These are phyloP conservation scores for Eucalyptus cladocalyx DNA, from an alignment of 345 rosid species.

Conservation along the genomic window DNA sequence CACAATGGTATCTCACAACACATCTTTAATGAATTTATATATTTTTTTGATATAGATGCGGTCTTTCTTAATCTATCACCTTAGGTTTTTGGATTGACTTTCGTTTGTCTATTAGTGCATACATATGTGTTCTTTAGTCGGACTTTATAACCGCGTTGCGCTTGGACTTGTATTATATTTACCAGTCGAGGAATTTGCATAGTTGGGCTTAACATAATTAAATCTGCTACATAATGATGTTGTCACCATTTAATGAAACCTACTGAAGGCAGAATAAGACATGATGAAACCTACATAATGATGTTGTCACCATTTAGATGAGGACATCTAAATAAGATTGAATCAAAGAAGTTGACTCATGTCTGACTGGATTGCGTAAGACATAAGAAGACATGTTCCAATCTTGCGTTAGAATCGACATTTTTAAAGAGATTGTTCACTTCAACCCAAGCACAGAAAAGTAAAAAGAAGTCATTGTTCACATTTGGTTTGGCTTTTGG, in stretches of 20 bases:
- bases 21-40: not conserved
- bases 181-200: not conserved
- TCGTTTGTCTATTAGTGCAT: not conserved
- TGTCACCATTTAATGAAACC: not conserved
- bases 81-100: not conserved
- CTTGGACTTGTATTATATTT: not conserved
- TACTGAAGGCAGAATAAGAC: not conserved
- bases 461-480: not conserved
- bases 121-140: not conserved
- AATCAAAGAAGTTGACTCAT: not conserved
- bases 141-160: not conserved
- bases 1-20: rapidly evolving
- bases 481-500: not conserved
- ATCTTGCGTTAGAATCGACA: not conserved
- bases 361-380: not conserved
- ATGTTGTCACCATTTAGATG: not conserved
- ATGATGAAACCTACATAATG: not conserved
- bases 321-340: not conserved
- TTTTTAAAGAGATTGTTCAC: not conserved
- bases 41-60: no score
- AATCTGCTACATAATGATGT: not conserved
- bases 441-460: not conserved
- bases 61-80: not conserved
- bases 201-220: not conserved
- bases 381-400: not conserved